Evolutionary conservation across 148 eudicot species (phyloP), one percentile per base, ranked within the genome.

Genomic region (Vaccinium myrtillus): DNA sequence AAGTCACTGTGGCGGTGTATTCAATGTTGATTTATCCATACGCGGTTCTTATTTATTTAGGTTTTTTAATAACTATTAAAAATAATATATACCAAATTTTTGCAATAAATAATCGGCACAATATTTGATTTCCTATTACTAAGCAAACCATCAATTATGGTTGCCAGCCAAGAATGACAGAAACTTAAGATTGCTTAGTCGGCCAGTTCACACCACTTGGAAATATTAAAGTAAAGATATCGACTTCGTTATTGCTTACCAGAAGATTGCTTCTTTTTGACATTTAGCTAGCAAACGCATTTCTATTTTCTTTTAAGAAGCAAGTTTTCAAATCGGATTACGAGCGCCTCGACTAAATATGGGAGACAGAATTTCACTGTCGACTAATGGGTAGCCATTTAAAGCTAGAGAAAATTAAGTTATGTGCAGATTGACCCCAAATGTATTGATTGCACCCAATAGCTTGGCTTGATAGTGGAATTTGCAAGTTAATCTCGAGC

Each of bases 81-180:
- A 23, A 3, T 12, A 1, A 5, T 36, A 10, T 1, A 3, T 1
- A 1, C 18, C 13, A 15, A 25, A 6, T 3, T 50, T 50, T 27
- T 55, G 59, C 9, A 49, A 23, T 48, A 76, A 11, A 4, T 50
- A 48, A 49, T 69, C 2, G 43, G 74, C 19, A 27, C 5, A 25
- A 69, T 14, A 69, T 27, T 53, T 53, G 13, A 8, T 53, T 13
- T 30, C 8, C 36, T 27, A 65, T 13, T 5, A 27, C 55, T 53
- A 53, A 8, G 1, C 5, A 65, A 21, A 63, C 46, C 46, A 63
- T 8, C 69, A 21, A 63, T 74, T 55, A 6, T 30, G 25, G 32
- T 46, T 76, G 85, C 85, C 85, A 76, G 85, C 55, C 25, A 83
- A 83, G 73, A 56, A 67, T 75, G 85, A 59, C 81, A 23, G 76